Evolutionary conservation across 306 rosid genomes (phyloP).

Genomic region (Castanea sativa): DNA sequence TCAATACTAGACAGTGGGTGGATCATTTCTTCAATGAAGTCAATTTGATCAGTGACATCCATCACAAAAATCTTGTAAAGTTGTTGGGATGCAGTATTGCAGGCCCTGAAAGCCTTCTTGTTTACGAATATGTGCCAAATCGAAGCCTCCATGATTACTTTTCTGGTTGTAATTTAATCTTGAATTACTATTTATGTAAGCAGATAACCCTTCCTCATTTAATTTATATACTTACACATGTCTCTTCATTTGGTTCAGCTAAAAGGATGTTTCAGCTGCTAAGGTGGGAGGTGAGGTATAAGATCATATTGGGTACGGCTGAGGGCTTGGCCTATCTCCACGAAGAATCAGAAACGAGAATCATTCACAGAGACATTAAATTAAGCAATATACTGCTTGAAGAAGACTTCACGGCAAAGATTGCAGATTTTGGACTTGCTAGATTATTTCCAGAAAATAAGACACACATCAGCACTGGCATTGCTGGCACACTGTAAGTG

Average conservation of each 20-base stretch:
- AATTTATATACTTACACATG: background rate
- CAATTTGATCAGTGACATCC: slow-evolving; percentile 38
- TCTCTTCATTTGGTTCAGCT: slow-evolving; percentile 7
- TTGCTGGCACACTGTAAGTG: slow-evolving; percentile 46
- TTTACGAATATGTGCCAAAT: slow-evolving; percentile 66
- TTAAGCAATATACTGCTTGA: slow-evolving; percentile 60
- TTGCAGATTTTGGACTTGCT: slow-evolving; percentile 81
- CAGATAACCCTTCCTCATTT: background rate
- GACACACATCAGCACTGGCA: slow-evolving; percentile 43
- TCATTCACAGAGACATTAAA: slow-evolving; percentile 70
- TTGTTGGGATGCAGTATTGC: slow-evolving; percentile 72
- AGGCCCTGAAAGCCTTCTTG: slow-evolving; percentile 78
- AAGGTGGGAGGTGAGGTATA: slow-evolving; percentile 37
- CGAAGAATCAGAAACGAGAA: slow-evolving; percentile 54
- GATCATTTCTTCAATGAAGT: slow-evolving; percentile 52
- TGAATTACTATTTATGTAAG: background rate
- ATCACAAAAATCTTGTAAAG: slow-evolving; percentile 48
- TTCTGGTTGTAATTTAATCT: slow-evolving; percentile 37
- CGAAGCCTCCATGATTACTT: slow-evolving; percentile 56
- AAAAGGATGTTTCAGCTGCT: slow-evolving; percentile 15
- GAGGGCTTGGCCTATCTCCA: slow-evolving; percentile 71
- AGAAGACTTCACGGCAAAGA: slow-evolving; percentile 50
- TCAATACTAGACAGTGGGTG: slow-evolving; percentile 50
- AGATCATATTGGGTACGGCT: slow-evolving; percentile 44
- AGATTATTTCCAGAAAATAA: slow-evolving; percentile 48